Conservation (phyloP, 106 monocot species). For the Platanthera zijinensis region DNA sequence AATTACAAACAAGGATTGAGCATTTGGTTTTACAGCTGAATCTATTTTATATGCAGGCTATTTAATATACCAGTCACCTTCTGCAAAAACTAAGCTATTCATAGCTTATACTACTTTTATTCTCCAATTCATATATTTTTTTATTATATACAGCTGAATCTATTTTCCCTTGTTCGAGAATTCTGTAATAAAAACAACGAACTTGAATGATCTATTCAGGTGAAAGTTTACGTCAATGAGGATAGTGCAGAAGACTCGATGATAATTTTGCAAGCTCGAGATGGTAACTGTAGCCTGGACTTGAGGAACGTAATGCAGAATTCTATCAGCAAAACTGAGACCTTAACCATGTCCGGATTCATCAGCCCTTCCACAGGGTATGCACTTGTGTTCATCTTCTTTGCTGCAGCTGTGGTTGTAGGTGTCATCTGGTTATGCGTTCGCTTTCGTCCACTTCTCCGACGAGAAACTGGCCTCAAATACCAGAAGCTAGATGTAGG, state of each 20-base stretch:
- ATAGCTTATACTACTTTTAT: no score
- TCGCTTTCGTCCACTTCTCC: conserved; percentile 18
- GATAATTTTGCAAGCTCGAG: conserved; percentile 37
- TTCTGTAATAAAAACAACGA: not conserved
- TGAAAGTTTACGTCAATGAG: conserved; percentile 41
- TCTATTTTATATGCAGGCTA: not conserved
- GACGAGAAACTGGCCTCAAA: conserved; percentile 1
- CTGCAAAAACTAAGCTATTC: no score
- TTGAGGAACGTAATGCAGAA: conserved; percentile 41
- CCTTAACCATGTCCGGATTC: conserved; percentile 9
- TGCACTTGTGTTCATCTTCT: conserved; percentile 18
- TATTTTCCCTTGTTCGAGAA: no score
- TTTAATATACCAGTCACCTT: not conserved
- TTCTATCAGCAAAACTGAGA: conserved; percentile 19
- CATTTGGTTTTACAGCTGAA: no score
- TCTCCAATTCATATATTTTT: not conserved
- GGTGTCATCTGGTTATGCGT: conserved; percentile 22
- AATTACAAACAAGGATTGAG: no score
- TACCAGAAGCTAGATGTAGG: conserved; percentile 46
- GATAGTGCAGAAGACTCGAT: conserved; percentile 22
- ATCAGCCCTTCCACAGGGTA: conserved; percentile 7
- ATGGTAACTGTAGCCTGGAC: conserved; percentile 44
- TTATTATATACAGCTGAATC: no score
- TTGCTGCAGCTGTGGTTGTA: conserved; percentile 18
- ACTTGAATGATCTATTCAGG: conserved; percentile 28